Evolutionary conservation across 2,329 filamentous ascomycete species (phyloP).

Genomic region (Colletotrichum orchidophilum): DNA sequence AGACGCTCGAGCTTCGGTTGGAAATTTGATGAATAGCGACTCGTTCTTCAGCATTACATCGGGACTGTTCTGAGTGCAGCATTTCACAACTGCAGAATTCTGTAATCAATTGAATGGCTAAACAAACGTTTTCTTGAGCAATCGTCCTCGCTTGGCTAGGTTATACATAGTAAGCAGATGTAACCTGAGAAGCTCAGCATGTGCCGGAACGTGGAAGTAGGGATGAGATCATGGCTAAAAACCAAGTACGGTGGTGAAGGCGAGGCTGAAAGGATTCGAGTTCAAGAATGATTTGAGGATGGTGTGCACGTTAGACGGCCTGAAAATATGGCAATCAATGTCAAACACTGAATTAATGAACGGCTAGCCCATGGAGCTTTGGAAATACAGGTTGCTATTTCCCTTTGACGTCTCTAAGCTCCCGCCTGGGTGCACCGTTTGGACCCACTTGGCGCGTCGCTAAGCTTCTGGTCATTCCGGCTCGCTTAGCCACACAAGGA

Average conservation of each 20-base stretch:
- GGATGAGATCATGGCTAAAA: neutral
- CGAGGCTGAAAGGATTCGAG: neutral
- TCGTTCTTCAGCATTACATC: neutral
- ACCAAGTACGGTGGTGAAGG: neutral
- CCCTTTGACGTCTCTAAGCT: neutral
- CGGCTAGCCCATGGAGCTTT: neutral
- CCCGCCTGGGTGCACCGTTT: neutral
- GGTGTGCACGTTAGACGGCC: no score
- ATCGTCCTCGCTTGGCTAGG: neutral
- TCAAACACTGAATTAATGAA: neutral
- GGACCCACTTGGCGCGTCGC: neutral
- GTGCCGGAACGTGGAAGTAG: constrained; percentile 1
- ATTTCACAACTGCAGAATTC: neutral
- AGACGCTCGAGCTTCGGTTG: neutral
- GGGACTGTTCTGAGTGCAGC: neutral
- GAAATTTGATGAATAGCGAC: neutral
- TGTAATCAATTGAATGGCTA: neutral
- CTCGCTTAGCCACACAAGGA: neutral
- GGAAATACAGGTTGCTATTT: neutral
- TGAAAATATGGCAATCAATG: neutral
- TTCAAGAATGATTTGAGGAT: neutral
- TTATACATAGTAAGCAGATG: neutral
- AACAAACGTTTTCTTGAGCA: neutral
- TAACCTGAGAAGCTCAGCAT: neutral
- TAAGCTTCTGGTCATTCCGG: neutral